A percentile compares a stretch with the other conserved stretches of the same genome.
These are phyloP conservation scores for Penicillium lagena DNA, from an alignment of 495 filamentous ascomycete species.

Conservation along the genomic window DNA sequence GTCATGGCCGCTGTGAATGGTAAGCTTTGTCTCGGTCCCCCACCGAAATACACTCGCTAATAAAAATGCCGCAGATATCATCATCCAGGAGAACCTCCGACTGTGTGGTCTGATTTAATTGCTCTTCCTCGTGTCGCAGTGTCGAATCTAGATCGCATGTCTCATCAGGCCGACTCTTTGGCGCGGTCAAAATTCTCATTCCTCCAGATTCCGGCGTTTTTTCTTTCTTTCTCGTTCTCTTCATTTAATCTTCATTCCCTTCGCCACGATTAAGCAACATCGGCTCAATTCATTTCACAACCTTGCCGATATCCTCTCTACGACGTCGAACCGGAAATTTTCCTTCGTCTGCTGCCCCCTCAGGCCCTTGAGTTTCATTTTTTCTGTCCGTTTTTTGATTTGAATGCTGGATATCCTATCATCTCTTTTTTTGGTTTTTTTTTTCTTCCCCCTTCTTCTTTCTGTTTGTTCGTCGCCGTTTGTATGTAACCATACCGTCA, in stretches of 20 bases:
- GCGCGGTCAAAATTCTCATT: conserved; percentile 24
- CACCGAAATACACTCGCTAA: neutral
- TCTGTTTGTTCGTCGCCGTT: conserved; percentile 14
- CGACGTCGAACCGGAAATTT: conserved; percentile 39
- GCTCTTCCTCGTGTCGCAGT: conserved; percentile 24
- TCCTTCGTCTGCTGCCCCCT: conserved; percentile 11
- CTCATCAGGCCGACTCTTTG: conserved; percentile 16
- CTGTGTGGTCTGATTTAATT: conserved; percentile 90
- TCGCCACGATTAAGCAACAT: neutral
- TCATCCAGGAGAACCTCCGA: conserved; percentile 99
- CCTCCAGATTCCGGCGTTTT: conserved; percentile 40
- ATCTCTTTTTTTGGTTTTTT: conserved; percentile 27
- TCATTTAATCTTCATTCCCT: conserved; percentile 7
- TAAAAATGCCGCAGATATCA: conserved; percentile 66
- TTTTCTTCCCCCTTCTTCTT: conserved; percentile 9
- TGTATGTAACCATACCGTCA: conserved; percentile 38
- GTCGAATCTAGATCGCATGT: conserved; percentile 35
- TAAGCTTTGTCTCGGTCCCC: conserved; percentile 37
- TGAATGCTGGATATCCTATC: conserved; percentile 41
- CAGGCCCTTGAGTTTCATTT: conserved; percentile 11
- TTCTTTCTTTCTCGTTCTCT: conserved; percentile 20
- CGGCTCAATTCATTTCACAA: conserved; percentile 10
- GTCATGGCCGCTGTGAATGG: conserved; percentile 99
- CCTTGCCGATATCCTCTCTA: conserved; percentile 17
- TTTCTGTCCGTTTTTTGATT: conserved; percentile 19